Base-by-base conservation (phyloP, 2,329 filamentous ascomycete genomes). In the Ceratocystis colombiana region DNA sequence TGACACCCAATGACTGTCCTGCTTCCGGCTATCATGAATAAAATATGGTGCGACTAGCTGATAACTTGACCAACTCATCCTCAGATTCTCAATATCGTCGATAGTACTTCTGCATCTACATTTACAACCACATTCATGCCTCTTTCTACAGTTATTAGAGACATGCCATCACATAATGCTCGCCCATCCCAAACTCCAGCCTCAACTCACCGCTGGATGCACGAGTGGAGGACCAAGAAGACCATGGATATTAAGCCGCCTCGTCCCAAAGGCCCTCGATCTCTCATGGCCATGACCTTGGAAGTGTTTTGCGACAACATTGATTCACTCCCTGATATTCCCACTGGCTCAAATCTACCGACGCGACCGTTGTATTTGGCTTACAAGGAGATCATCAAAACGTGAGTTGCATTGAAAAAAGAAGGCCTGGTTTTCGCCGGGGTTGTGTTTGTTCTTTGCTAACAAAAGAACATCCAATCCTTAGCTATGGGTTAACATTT, bases 401-500 rank as follows among this genome's bases (percentile, higher is more conserved):
- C 17, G 64, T 62, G 28, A 33, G 28, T 57, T 30, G 8, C 5
- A 8, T 10, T 8, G n/a, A 7, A n/a, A 17, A 28, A 10, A 57
- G 10, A 17, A n/a, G 5, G 12, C 2, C 3, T 17, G 4, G 55
- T n/a, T 33, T 7, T 41, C 37, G 12, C 37, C 37, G 37, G 12
- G 28, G 25, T 2, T n/a, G 28, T n/a, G 28, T 3, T 37, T 37
- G 15, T 20, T 30, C 10, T 15, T 15, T 59, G 55, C 55, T 59
- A 37, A 57, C 33, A 6, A 41, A 28, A 15, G 25, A 6, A 4
- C 41, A 61, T 15, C 37, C 37, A 41, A 15, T 12, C 4, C 10
- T 41, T n/a, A 68, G 66, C 15, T 44, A 68, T 33, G 61, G 61
- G 22, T 22, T 68, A 15, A 63, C 12, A 7, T 66, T 68, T 30